Base-by-base conservation (phyloP, 495 filamentous ascomycete genomes). In the Talaromyces ruber region DNA sequence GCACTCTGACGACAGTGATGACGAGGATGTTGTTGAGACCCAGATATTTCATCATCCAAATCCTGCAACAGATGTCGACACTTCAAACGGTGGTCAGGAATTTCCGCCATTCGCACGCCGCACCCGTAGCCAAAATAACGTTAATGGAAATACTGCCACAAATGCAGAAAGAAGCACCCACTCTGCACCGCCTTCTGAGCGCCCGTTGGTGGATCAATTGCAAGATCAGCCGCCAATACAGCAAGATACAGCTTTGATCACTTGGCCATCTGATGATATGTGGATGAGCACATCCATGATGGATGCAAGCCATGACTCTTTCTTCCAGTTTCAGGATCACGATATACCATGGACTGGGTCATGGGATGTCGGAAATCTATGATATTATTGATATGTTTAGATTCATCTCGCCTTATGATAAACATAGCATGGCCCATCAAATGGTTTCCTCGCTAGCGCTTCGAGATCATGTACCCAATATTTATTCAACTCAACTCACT, bases 261-360 rank as follows among this genome's bases (percentile, higher is more conserved):
- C 34, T 21, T 60, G 59, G 59, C 28, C 59, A n/a, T 43, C 39
- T 3, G 59, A 45, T 30, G 59, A 60, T 24, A 51, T 60, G 39
- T 29, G 39, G 59, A 47, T 28, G 59, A 52, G 82, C 73, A 68
- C 73, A 65, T 79, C 67, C 14, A 66, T 70, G 14, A 71, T 71
- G 66, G 65, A 71, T 34, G 54, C 67, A 26, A 67, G 60, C 4
- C 65, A 66, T 55, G 69, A 71, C 54, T 64, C 68, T n/a, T 71
- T 71, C 32, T 70, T 68, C 26, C 69, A 70, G 37, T 70, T 71
- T 25, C 69, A 70, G 22, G 67, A 71, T 52, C 68, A 68, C 12
- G 63, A 68, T 22, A 63, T 64, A 54, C 69, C 67, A 8, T 70
- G 69, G 59, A n/a, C 60, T 5, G 69, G 69, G 1, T 37, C 68